Conservation (phyloP, 768 basidiomycete genomes). For the Goffeauzyma gilvescens region DNA sequence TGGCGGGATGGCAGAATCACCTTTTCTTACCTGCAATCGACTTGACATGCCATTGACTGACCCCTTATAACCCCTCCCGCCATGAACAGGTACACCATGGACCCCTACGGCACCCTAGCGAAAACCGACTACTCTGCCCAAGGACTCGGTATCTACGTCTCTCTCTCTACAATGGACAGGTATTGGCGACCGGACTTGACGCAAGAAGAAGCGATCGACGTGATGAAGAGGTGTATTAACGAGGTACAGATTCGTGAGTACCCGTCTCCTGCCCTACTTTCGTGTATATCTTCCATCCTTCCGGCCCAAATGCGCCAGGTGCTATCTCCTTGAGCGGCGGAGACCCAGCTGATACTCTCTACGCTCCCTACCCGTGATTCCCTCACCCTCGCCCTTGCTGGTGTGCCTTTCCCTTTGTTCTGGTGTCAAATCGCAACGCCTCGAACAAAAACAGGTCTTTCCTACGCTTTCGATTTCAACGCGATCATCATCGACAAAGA, state of each 20-base stretch:
- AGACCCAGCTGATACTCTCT: no score
- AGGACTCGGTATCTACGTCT: slow-evolving; percentile 87
- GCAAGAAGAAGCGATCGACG: slow-evolving; percentile 66
- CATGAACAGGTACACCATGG: slow-evolving; percentile 74
- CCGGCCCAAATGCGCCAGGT: no score
- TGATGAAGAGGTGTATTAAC: slow-evolving; percentile 65
- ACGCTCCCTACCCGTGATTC: neutral
- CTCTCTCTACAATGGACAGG: slow-evolving; percentile 72
- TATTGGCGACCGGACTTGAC: slow-evolving; percentile 79
- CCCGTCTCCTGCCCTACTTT: no score
- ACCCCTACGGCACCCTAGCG: slow-evolving; percentile 78
- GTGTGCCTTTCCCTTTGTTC: neutral
- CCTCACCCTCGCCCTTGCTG: no score
- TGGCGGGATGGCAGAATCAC: no score
- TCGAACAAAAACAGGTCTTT: slow-evolving; percentile 15
- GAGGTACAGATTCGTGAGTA: slow-evolving; percentile 64
- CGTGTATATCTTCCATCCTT: no score
- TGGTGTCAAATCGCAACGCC: neutral
- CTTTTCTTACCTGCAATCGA: no score
- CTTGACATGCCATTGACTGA: neutral
- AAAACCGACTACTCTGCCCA: slow-evolving; percentile 85
- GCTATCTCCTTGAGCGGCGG: no score
- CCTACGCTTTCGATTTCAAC: slow-evolving; percentile 47
- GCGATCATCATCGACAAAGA: slow-evolving; percentile 85
- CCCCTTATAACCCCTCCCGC: neutral